These are phyloP conservation scores for Cryphonectria carpinicola DNA, from an alignment of 2,329 filamentous ascomycete species.

Conservation along the genomic window DNA sequence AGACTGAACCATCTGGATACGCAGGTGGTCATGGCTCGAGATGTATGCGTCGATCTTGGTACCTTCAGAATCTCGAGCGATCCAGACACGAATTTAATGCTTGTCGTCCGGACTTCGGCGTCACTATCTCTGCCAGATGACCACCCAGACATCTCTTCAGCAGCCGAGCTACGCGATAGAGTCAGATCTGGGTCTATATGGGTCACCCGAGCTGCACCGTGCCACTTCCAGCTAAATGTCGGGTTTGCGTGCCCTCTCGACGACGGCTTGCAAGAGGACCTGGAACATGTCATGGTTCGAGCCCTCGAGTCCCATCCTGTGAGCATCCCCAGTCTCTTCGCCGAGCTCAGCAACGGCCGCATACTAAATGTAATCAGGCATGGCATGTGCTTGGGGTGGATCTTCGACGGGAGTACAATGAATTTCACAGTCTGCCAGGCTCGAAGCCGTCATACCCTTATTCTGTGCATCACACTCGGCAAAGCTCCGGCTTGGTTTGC, in stretches of 20 bases:
- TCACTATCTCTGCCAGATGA: constrained; percentile 19
- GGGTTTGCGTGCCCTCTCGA: constrained; percentile 7
- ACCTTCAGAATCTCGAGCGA: constrained; percentile 24
- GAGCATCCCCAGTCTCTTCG: background rate
- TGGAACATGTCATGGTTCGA: constrained; percentile 1
- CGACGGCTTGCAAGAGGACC: background rate
- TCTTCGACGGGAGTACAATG: constrained; percentile 17
- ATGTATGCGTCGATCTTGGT: constrained; percentile 20
- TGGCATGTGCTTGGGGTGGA: constrained; percentile 23
- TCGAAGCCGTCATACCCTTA: constrained; percentile 15
- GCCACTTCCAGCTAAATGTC: constrained; percentile 14
- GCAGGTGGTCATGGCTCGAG: constrained; percentile 16
- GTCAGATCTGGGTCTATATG: constrained; percentile 22
- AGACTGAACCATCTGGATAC: too few relatives aligned
- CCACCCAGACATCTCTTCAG: background rate
- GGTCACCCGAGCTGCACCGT: constrained; percentile 25
- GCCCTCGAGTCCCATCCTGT: constrained; percentile 18
- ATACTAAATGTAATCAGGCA: constrained; percentile 16
- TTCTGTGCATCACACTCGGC: constrained; percentile 19
- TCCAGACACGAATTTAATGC: constrained; percentile 15
- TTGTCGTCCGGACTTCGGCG: constrained; percentile 14
- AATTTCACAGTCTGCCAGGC: constrained; percentile 5
- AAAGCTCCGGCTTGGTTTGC: constrained; percentile 7
- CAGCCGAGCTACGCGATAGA: constrained; percentile 18
- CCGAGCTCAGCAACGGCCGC: background rate